Base-by-base conservation (phyloP, 495 filamentous ascomycete genomes). In the Tricharina praecox region DNA sequence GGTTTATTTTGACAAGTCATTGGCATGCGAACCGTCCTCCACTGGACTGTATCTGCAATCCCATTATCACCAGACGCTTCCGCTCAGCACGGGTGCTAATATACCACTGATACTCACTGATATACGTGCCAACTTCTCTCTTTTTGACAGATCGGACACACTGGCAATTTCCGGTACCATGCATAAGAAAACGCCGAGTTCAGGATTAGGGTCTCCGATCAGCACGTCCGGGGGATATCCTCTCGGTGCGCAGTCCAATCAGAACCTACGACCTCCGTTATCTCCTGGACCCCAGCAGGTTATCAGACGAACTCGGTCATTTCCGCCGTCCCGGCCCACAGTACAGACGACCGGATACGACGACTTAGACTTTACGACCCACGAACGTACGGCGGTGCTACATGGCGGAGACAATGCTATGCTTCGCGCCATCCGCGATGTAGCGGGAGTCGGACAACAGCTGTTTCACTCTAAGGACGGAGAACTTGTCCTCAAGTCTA, bases 381-480 rank as follows among this genome's bases (percentile, higher is more conserved):
- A 52, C 21, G 51, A 62, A 26, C 57, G 60, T 9, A 62, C 60
- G 2, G 60, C 60, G 23, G 60, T 55, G 1, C 45, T 63, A 10
- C 53, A 54, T 21, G 57, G 60, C 18, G 60, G 60, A 11, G 60
- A 63, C 20, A 54, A 61, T 30, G 53, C 50, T 5, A 61, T 61
- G 58, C 30, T 61, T 15, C 51, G 58, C 18, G 58, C 58, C 18
- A 61, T 61, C 40, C 50, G 58, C 32, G 58, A 61, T 43, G 58
- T 61, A 25, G 58, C 58, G n/a, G 58, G 58, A 26, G 58, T 61
- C 18, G 53, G 58, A 5, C 58, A 61, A 24, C 58, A 61, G 34
- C 35, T 61, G 7, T 61, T 61, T 21, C 49, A 61, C 47, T 61
- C 58, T 23, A 61, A 61, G 43, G 58, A 61, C 49, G 58, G 58